Conservation (phyloP, 2,329 filamentous ascomycete species). For the Epichloe gansuensis region DNA sequence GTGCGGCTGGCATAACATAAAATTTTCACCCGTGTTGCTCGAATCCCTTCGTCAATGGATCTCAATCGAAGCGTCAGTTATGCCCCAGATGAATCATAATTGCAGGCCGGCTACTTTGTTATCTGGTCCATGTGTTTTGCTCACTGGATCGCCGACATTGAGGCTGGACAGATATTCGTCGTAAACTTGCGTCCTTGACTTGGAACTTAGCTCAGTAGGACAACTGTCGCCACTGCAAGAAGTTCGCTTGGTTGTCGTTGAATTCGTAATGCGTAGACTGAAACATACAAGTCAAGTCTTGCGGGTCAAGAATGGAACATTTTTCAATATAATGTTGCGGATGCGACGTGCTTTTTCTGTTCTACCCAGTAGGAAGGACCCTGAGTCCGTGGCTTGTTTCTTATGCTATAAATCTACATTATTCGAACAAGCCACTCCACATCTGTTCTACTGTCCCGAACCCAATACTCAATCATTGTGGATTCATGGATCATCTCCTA, state of each 20-base stretch:
- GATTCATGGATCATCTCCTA: constrained; percentile 57
- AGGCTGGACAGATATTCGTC: constrained; percentile 8
- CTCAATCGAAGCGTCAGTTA: constrained; percentile 56
- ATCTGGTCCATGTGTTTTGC: constrained; percentile 24
- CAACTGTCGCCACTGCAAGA: too few relatives aligned
- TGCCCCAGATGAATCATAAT: constrained; percentile 69
- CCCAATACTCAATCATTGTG: background rate
- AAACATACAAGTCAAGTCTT: too few relatives aligned
- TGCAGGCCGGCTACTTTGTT: constrained; percentile 52
- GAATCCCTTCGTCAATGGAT: constrained; percentile 46
- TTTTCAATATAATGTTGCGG: background rate
- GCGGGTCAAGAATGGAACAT: too few relatives aligned
- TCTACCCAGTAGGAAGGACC: background rate
- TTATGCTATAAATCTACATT: background rate
- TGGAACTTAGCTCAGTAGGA: too few relatives aligned
- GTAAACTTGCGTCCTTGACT: background rate
- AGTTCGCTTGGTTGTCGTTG: background rate
- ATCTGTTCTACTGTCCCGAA: background rate
- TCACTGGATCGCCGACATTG: constrained; percentile 17
- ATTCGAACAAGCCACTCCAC: background rate
- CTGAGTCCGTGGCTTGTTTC: background rate
- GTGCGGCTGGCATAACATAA: constrained; percentile 67
- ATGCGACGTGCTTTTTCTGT: background rate
- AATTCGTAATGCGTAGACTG: background rate
- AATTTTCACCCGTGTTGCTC: constrained; percentile 71